Evolutionary conservation across 2,329 filamentous ascomycete genomes (phyloP).

Genomic region (Lizonia empirigonia): DNA sequence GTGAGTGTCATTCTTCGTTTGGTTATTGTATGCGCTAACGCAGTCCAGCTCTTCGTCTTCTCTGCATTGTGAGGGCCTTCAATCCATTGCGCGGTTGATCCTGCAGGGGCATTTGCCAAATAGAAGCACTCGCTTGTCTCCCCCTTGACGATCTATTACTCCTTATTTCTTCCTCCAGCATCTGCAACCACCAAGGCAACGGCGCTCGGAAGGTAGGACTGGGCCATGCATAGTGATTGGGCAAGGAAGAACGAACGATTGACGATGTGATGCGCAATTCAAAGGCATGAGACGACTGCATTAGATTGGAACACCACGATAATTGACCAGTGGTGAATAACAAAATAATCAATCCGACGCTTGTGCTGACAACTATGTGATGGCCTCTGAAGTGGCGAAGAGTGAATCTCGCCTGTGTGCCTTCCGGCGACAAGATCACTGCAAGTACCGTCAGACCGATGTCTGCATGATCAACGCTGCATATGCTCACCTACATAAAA

Average conservation of each 20-base stretch:
- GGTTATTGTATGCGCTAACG: constrained; percentile 11
- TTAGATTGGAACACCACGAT: constrained; percentile 42
- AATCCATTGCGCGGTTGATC: constrained; percentile 30
- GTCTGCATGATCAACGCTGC: not conserved
- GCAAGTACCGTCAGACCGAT: not conserved
- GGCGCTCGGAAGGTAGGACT: constrained; percentile 42
- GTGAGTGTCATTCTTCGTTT: constrained; percentile 63
- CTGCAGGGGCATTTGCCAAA: constrained; percentile 33
- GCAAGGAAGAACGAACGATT: constrained; percentile 32
- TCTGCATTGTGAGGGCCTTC: constrained; percentile 55
- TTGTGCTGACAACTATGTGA: not conserved
- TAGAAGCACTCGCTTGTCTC: constrained; percentile 35
- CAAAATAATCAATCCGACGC: constrained; percentile 28
- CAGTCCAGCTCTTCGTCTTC: constrained; percentile 61
- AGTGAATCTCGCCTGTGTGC: no score
- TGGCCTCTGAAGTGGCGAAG: not conserved
- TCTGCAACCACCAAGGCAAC: constrained; percentile 32
- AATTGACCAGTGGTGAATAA: constrained; percentile 41
- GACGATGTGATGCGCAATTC: constrained; percentile 37
- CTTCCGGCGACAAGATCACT: no score
- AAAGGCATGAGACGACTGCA: constrained; percentile 28
- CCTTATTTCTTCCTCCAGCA: constrained; percentile 35
- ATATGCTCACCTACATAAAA: not conserved
- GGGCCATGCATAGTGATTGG: constrained; percentile 29
- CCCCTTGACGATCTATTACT: constrained; percentile 38